A percentile compares a stretch with the other conserved stretches of the same genome.
Evolutionary conservation across 208 protist species (phyloP).

Genomic region (Trypanosoma congolense): DNA sequence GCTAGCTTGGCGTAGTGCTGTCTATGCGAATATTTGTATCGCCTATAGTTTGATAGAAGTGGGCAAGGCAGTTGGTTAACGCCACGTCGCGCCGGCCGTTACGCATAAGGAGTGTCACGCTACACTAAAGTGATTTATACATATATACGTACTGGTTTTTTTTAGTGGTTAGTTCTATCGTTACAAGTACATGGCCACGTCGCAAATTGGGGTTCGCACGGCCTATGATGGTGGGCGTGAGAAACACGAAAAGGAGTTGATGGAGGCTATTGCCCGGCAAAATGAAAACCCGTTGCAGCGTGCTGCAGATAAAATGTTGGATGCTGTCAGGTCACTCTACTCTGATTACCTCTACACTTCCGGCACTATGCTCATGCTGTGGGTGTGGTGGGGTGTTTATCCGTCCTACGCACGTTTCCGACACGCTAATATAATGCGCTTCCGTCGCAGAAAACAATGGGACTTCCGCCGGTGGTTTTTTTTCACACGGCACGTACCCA

Average conservation of each 20-base stretch:
- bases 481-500: constrained; percentile 62
- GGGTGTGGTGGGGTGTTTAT: constrained; percentile 58
- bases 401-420: constrained; percentile 65
- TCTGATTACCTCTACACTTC: constrained; percentile 64
- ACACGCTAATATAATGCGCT: constrained; percentile 50
- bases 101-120: no score
- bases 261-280: constrained; percentile 35
- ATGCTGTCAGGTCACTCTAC: constrained; percentile 25
- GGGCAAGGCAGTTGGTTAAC: no score
- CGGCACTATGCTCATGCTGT: constrained; percentile 41
- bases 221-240: constrained; percentile 38
- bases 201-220: constrained; percentile 28
- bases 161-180: no score
- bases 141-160: no score
- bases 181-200: constrained; percentile 19
- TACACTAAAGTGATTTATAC: no score
- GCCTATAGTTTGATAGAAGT: no score
- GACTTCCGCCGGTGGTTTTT: constrained; percentile 59
- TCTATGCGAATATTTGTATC: no score
- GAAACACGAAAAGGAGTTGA: constrained; percentile 32
- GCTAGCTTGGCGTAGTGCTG: no score
- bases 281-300: constrained; percentile 60
- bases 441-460: constrained; percentile 37
- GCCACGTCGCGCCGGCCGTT: no score
- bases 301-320: constrained; percentile 26